Evolutionary conservation across 2,329 filamentous ascomycete species (phyloP), one percentile per base, ranked within the genome.

Genomic region (Hypoxylon sp.): DNA sequence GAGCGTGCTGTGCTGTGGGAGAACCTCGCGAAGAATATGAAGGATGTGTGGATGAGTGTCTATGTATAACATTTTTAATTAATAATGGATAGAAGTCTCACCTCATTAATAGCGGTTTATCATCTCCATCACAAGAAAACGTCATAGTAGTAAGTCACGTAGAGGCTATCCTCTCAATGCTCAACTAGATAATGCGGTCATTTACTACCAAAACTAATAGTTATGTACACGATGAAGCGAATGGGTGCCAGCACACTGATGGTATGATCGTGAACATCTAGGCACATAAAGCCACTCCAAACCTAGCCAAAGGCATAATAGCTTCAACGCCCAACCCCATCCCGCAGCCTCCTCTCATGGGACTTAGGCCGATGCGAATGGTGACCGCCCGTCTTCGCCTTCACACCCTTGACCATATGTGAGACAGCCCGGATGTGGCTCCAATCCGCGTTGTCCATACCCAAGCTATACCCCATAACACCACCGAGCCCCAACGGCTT

Each of bases 381-480:
- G 24, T 6, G 24, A 29, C 24, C 1, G 5, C 22, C 5, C 19
- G 6, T 9, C 31, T 39, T 3, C 14, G 10, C 17, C 11, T 19
- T 26, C 8, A n/a, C 35, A 1, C 26, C 46, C 50, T 77, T 79
- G 76, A 86, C 82, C 19, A 24, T 9, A 14, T n/a, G 1, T 5
- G 39, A 37, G 3, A 66, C 42, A 3, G 80, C 80, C 64, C 78
- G 75, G 9, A 88, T 63, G 73, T 85, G 85, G 47, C 70, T 76
- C 75, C 79, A 85, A 29, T 80, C 72, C 29, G 78, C 74, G 9
- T 77, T 81, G 74, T 94, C 91, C 79, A 94, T 91, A 1, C 90
- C 91, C 64, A 94, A 74, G 19, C 89, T 91, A 91, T 91, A 94
- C 0, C 91, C 91, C 84, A 94, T 92, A 1, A 92, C 88, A 9